Evolutionary conservation across 805 yeast genomes (phyloP).

Genomic region (Ogataea haglerorum): DNA sequence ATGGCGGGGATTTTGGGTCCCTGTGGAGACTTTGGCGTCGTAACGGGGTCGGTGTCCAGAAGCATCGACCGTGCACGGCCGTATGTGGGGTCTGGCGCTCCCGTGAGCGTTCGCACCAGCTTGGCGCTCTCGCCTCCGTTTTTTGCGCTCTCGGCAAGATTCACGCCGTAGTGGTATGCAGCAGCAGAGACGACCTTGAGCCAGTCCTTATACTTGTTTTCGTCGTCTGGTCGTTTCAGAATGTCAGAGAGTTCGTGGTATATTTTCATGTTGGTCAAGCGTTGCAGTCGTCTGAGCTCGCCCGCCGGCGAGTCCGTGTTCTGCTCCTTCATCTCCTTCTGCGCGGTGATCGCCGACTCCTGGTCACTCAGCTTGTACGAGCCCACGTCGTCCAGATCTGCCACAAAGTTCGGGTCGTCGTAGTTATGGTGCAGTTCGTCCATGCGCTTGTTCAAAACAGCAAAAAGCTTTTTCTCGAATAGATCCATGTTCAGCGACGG

Average conservation of each 20-base stretch:
- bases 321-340: background rate
- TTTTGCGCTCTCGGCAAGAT: conserved; percentile 36
- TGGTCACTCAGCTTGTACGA: conserved; percentile 27
- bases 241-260: conserved; percentile 24
- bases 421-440: conserved; percentile 9
- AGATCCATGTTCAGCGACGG: conserved; percentile 56
- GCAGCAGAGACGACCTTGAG: conserved; percentile 31
- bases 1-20: conserved; percentile 11
- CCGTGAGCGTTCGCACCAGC: conserved; percentile 41
- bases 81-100: conserved; percentile 33
- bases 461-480: conserved; percentile 47
- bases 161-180: conserved; percentile 32
- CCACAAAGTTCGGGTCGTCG: conserved; percentile 17
- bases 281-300: conserved; percentile 24
- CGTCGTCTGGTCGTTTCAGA: conserved; percentile 21
- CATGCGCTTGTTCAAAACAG: conserved; percentile 28
- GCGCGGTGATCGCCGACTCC: conserved; percentile 11
- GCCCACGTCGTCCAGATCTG: conserved; percentile 27
- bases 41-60: conserved; percentile 15
- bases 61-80: conserved; percentile 32
- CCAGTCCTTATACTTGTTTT: conserved; percentile 30
- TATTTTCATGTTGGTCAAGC: conserved; percentile 26
- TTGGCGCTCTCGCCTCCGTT: conserved; percentile 37
- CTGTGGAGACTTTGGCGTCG: conserved; percentile 4
- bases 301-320: conserved; percentile 20